These are phyloP conservation scores for Fusarium ramigenum DNA, from an alignment of 2,329 filamentous ascomycete genomes.

Conservation along the genomic window DNA sequence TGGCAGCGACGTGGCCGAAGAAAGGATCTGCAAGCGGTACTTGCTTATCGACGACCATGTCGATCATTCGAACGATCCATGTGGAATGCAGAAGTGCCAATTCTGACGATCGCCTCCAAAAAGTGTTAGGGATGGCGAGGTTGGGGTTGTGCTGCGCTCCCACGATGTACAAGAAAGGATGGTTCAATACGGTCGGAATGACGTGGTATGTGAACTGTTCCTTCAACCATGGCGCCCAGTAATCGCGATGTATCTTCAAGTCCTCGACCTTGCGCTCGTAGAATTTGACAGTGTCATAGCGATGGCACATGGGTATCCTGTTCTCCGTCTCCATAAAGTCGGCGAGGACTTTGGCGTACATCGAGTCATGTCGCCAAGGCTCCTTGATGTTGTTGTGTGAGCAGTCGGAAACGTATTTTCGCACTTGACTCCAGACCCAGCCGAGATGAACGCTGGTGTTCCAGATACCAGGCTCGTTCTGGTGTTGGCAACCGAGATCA, in stretches of 20 bases:
- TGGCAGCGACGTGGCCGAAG: conserved; percentile 60
- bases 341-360: conserved; percentile 60
- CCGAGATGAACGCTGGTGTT: conserved; percentile 59
- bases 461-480: conserved; percentile 59
- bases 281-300: conserved; percentile 63
- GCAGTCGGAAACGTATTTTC: conserved; percentile 59
- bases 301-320: conserved; percentile 58
- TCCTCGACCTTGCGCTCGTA: conserved; percentile 60
- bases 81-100: conserved; percentile 61
- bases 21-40: conserved; percentile 60
- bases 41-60: conserved; percentile 62
- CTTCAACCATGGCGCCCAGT: conserved; percentile 63
- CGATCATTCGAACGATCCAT: conserved; percentile 64
- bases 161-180: conserved; percentile 63
- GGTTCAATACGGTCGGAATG: conserved; percentile 61
- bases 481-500: conserved; percentile 52
- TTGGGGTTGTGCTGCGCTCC: conserved; percentile 62
- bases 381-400: conserved; percentile 58
- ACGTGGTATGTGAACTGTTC: conserved; percentile 63
- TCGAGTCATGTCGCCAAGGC: conserved; percentile 62
- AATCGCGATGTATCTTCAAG: conserved; percentile 54
- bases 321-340: conserved; percentile 63
- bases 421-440: conserved; percentile 61
- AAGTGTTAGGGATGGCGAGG: conserved; percentile 62
- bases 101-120: conserved; percentile 63